Evolutionary conservation across 768 basidiomycete genomes (phyloP), one percentile per base, ranked within the genome.

Genomic region (Lanmaoa pseudosensibilis): DNA sequence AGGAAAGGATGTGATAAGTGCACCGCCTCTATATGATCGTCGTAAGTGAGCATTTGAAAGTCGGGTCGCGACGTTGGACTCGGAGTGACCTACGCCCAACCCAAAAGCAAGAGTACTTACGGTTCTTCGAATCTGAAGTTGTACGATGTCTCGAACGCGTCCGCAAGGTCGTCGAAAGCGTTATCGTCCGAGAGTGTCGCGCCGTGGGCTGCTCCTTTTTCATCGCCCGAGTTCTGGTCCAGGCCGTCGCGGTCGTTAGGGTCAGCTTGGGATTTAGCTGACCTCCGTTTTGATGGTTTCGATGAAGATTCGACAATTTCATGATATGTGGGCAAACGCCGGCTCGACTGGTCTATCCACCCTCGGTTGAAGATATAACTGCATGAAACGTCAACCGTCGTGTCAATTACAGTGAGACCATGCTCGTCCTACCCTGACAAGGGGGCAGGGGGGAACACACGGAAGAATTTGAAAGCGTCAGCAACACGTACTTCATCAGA

Each of bases 81-180:
- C 48, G n/a, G 27, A 13, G 21, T 9, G 27, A 15, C n/a, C 25
- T 12, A 32, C 30, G 16, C 27, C 11, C 12, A 21, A 52, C 1
- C 23, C 21, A 11, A 52, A 19, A 38, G n/a, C 1, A 18, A 61
- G 34, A 27, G 8, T 18, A 85, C 93, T 65, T 65, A 93, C 84
- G 92, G 90, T 73, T 99, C 96, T 71, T 99, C 96, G 70, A 93
- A 99, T 51, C 97, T 86, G 76, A 97, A 97, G 72, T 98, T 98
- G 75, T 98, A 99, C 16, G 90, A 90, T n/a, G 84, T 85, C 75
- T 99, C 97, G 61, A 98, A 99, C 43, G 84, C 83, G 30, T 97
- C 95, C 6, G 86, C 90, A 59, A 91, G 85, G 43, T 96, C 92
- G 52, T 97, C 94, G 63, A 97, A 97, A 18, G 90, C 82, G 36